Evolutionary conservation across 352 stramenopile species (phyloP), one percentile per base, ranked within the genome.

Genomic region (Pilasporangium apinafurcum): DNA sequence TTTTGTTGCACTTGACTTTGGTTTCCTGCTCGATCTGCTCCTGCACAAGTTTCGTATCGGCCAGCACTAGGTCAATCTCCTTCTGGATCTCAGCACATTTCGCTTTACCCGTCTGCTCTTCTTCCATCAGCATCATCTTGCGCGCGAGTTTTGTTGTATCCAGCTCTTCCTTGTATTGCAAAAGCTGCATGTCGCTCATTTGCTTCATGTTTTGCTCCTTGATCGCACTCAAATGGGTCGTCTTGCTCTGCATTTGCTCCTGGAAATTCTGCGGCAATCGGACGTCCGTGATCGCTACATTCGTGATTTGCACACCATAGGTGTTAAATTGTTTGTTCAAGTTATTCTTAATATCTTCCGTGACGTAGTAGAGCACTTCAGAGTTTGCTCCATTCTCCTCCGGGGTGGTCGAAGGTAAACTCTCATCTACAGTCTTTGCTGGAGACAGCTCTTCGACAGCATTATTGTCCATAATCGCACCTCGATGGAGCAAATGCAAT

Each of bases 161-260:
- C 33, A 76, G 65, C 47, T 70, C 64, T 30, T 79, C 65, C 47
- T 73, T 72, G 56, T 74, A 73, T 24, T 65, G 56, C 41, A 92
- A 55, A 60, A 80, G 62, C 40, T 85, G 70, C 78, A 91, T 85
- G 58, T 79, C 72, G 40, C 56, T 76, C 51, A 86, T 68, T 40
- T 86, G 78, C 55, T 91, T 81, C 78, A 91, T 88, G 30, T 72
- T 81, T 43, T 88, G 66, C 53, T 85, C 67, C 39, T 80, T 77
- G 57, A 85, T 77, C 20, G 75, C 53, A 37, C 67, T 83, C 40
- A 74, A 56, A 26, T 86, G 62, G 31, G 80, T 72, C 40, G 78
- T 88, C 41, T 75, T 80, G 37, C 70, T 68, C 27, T 73, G 52
- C 75, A 88, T 86, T 44, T 88, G 78, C 42, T 62, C 49, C 39